phyloP scores from a whole-genome alignment of 495 filamentous ascomycete species.

The Halenospora varia region DNA sequence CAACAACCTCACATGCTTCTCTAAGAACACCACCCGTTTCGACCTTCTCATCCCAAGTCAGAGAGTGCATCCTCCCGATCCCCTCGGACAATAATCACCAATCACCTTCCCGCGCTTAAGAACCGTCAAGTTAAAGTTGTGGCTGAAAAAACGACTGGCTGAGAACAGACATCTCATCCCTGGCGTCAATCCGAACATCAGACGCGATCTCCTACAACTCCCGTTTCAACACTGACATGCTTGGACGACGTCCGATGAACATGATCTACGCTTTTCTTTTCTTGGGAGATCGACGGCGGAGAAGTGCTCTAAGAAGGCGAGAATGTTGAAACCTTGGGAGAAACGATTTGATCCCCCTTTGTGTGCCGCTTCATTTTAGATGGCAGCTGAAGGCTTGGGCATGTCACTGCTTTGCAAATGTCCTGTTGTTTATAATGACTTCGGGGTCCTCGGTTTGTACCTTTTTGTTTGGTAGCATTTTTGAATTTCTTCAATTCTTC shows the following conservation, averaged over 20 bases:
- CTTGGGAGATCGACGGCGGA: not conserved
- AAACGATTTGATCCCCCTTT: constrained; percentile 5
- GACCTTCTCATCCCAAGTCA: not conserved
- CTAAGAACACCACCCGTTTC: not conserved
- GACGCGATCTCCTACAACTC: constrained; percentile 12
- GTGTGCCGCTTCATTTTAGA: not conserved
- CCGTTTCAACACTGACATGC: constrained; percentile 15
- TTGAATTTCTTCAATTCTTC: constrained; percentile 1
- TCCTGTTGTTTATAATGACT: not conserved
- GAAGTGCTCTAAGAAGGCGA: not conserved
- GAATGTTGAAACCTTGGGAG: constrained; percentile 8
- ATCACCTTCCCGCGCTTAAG: not conserved
- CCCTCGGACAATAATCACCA: not conserved
- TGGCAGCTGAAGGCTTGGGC: not conserved
- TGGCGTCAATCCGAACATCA: constrained; percentile 11
- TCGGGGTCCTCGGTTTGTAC: constrained; percentile 3
- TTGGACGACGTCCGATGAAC: constrained; percentile 19
- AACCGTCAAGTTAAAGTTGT: not conserved
- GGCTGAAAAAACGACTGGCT: not conserved
- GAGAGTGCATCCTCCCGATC: not conserved
- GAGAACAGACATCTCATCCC: not conserved
- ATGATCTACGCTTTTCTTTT: not conserved
- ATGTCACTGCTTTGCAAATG: not conserved
- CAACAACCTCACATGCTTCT: no score
- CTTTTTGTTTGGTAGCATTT: not conserved